phyloP scores from a whole-genome alignment of 2,329 filamentous ascomycete genomes.

The Calonectria pauciramosa region DNA sequence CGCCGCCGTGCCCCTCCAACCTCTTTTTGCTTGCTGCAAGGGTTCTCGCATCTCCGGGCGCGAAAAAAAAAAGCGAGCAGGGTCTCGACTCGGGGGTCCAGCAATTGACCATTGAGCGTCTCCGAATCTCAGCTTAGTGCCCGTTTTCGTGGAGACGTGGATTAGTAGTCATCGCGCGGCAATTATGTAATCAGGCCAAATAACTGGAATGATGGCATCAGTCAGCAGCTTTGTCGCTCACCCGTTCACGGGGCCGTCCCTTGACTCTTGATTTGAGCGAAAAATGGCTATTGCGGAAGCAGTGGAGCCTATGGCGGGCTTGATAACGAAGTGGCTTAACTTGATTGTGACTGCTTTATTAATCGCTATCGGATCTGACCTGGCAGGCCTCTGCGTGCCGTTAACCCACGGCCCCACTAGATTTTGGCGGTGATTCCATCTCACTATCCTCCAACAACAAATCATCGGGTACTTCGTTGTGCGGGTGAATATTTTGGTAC shows the following conservation, averaged over 20 bases:
- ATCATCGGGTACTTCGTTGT: neutral
- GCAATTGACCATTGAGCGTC: constrained; percentile 28
- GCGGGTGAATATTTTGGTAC: neutral
- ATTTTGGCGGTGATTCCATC: neutral
- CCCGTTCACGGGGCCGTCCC: neutral
- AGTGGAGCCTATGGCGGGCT: constrained; percentile 38
- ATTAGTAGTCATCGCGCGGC: constrained; percentile 16
- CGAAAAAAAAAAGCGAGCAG: neutral
- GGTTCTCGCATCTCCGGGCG: neutral
- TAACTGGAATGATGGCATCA: constrained; percentile 42
- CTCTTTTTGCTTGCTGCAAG: neutral
- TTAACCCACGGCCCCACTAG: neutral
- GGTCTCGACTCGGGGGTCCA: neutral
- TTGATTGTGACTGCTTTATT: constrained; percentile 33
- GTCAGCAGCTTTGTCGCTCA: constrained; percentile 34
- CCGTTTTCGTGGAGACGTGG: constrained; percentile 24
- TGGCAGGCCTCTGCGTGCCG: too few species aligned
- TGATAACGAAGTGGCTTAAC: neutral
- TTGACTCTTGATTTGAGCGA: neutral
- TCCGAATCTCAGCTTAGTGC: constrained; percentile 7
- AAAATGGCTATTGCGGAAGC: constrained; percentile 19
- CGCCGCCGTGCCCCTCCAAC: neutral
- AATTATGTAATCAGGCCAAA: constrained; percentile 41
- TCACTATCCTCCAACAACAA: neutral
- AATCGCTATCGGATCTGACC: constrained; percentile 26